phyloP scores from a whole-genome alignment of 441 rosid genomes.

The Gossypium trilobum region DNA sequence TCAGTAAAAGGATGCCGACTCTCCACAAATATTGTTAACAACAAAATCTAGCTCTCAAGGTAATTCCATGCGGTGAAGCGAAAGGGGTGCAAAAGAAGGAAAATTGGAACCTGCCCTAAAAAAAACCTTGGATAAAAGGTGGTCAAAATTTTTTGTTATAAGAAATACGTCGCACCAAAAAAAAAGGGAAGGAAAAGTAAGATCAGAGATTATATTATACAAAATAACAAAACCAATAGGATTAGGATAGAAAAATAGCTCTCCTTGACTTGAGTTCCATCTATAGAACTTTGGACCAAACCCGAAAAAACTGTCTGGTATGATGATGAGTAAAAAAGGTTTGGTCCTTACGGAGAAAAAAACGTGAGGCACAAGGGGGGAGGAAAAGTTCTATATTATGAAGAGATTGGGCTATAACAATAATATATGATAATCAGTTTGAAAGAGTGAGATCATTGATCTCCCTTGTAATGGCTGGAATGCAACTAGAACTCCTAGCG shows the following conservation, averaged over 20 bases:
- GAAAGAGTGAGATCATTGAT: conserved; percentile 26
- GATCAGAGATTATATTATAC: neutral
- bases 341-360: neutral
- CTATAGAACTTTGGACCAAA: neutral
- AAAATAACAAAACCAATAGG: neutral
- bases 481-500: conserved; percentile 84
- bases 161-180: neutral
- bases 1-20: neutral
- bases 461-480: conserved; percentile 67
- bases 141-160: neutral
- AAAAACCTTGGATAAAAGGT: neutral
- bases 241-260: neutral
- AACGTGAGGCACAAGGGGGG: neutral
- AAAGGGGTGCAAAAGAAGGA: neutral
- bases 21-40: neutral
- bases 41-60: neutral
- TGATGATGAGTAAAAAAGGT: neutral
- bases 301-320: neutral
- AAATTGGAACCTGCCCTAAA: neutral
- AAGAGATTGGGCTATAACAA: conserved; percentile 2
- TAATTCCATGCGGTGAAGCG: neutral
- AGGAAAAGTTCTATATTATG: neutral
- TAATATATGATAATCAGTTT: conserved; percentile 10
- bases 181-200: neutral
- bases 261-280: neutral